Base-by-base conservation (phyloP, 139 green algal genomes). In the Asterochloris erici region DNA sequence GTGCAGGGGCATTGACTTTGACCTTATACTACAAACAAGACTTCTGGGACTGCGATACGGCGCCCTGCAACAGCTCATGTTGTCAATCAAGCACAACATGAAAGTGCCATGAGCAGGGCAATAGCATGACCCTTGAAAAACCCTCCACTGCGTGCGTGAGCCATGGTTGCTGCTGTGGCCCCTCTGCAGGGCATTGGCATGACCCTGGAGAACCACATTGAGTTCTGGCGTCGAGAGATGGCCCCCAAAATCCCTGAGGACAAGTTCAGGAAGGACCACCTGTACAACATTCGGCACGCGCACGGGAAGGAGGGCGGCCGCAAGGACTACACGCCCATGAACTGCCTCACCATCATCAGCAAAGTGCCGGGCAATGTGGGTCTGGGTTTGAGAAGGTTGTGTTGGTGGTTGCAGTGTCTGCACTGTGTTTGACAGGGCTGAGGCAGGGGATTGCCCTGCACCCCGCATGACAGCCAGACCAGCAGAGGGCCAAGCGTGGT, bases 301-400 rank as follows among this genome's bases (percentile, higher is more conserved):
- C 99, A 98, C 84, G 97, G 95, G 76, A 95, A 97, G 88, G 96
- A 99, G 92, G 96, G 96, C 78, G 97, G 98, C 87, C 89, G 95
- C 28, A 87, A 90, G 27, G 93, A 99, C 87, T 99, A 97, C 91
- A 96, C 92, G 0, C 93, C 96, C 79, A 92, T 95, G 83, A 93
- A 86, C 73, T 98, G 93, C 89, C 82, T 95, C 60, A 96, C 93
- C 69, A 90, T 99, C 82, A 97, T 99, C 79, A 83, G 61, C 77
- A 86, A 82, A 81, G 17, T 29, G n/a, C 77, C 77, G 29, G 77
- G 77, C 27, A 21, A 71, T 21, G 66, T 71, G 66, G 66, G 38
- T 6, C 6, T 54, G 38, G 38, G 38, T 54, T 6, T 54, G 38
- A 70, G 76, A 70, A 70, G 11, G 60, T 11, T 27, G 10, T 62